Evolutionary conservation across 805 yeast species (phyloP), one percentile per base, ranked within the genome.

Genomic region (Ogataea nakhonphanomensis): DNA sequence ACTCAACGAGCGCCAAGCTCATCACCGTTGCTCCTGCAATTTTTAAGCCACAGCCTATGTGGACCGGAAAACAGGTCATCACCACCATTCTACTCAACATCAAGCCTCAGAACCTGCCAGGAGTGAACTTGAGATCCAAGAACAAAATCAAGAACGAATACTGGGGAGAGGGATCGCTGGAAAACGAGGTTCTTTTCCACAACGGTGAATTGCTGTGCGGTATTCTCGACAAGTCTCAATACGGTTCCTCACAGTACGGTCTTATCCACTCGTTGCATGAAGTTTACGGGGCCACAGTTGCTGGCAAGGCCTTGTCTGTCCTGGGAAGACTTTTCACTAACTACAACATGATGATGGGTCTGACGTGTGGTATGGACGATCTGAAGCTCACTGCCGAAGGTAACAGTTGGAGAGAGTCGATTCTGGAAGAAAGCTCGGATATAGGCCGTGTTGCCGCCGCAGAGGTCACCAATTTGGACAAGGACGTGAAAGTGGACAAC

Each of bases 341-440:
- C 64, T 93, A 88, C 64, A 89, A 84, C 57, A 90, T 84, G 77
- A 75, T 79, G 69, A 84, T 87, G 43, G 98, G 96, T 1, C 86
- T 93, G 61, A 93, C 99, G 7, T 93, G 99, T 81, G 99, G 99
- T 76, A 95, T 93, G 99, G 99, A 93, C 63, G 99, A 93, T 70
- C 73, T 93, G 64, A 79, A 95, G 61, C 74, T 95, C 53, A 93
- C 98, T 15, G 77, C 65, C 3, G 95, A 87, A 54, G 99, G 99
- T 60, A 90, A 95, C 62, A 58, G 72, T 45, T 81, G 95, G 91
- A 81, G 99, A 72, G 67, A 69, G 10, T 95, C 88, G 45, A 85
- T 93, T 46, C 73, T 95, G 62, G 69, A 77, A 51, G 80, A 80
- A 44, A 80, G 95, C 20, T 76, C 74, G 37, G 95, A 84, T 55